Conservation (phyloP, 306 rosid species). For the Vigna mungo region DNA sequence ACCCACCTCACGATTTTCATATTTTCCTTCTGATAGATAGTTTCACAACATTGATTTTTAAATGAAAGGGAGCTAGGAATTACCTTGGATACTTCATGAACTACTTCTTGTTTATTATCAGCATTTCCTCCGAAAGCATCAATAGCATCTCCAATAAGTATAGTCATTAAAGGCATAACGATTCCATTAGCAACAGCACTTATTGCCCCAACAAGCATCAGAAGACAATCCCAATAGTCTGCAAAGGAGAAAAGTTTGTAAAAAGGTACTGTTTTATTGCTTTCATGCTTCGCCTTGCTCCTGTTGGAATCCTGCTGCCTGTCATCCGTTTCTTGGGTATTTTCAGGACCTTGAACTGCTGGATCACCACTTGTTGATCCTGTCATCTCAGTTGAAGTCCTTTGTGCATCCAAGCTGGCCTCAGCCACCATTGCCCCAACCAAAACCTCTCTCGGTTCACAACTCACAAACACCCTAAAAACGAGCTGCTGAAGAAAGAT, state of each 20-base stretch:
- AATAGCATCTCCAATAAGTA: constrained; percentile 62
- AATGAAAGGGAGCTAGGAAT: constrained; percentile 29
- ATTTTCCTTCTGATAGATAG: neutral
- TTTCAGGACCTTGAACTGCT: constrained; percentile 37
- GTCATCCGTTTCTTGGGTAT: constrained; percentile 32
- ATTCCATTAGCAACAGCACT: constrained; percentile 68
- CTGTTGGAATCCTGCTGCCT: constrained; percentile 41
- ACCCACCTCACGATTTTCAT: constrained; percentile 1
- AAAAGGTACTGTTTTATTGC: constrained; percentile 62
- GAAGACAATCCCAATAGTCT: constrained; percentile 62
- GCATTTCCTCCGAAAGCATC: constrained; percentile 66
- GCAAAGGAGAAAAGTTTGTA: constrained; percentile 86
- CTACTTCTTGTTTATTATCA: constrained; percentile 49
- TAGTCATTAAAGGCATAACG: constrained; percentile 60
- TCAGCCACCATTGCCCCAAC: constrained; percentile 47
- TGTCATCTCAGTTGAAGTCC: constrained; percentile 36
- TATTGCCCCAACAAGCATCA: constrained; percentile 72
- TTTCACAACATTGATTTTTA: constrained; percentile 18
- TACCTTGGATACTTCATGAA: constrained; percentile 67
- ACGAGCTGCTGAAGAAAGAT: constrained; percentile 36
- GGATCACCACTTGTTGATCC: constrained; percentile 50
- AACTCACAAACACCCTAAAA: constrained; percentile 25
- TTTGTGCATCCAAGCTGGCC: constrained; percentile 44
- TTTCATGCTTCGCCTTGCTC: constrained; percentile 47
- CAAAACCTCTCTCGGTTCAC: constrained; percentile 7